Percentiles rank a stretch among this genome's conserved stretches.
Conservation (phyloP, 2,329 filamentous ascomycete genomes). For the Xylaria multiplex region DNA sequence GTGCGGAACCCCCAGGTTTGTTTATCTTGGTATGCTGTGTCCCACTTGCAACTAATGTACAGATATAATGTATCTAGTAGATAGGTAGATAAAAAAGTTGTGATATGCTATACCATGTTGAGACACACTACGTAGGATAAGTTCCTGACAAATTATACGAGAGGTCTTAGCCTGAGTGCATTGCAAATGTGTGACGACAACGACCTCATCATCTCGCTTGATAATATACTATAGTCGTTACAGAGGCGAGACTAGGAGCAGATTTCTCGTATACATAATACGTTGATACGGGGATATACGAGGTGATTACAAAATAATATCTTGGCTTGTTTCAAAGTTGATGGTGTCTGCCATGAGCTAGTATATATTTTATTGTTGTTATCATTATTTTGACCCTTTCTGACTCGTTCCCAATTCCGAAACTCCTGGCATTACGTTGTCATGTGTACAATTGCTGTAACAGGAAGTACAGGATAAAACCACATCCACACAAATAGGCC, state of each 20-base stretch:
- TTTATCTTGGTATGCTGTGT: not conserved
- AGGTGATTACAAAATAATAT: not conserved
- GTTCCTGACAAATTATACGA: too few relatives aligned
- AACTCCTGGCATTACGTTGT: not conserved
- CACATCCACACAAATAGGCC: not conserved
- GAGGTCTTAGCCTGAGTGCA: too few relatives aligned
- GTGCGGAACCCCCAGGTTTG: slow-evolving; percentile 10
- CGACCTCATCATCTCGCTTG: not conserved
- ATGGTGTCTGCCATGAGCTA: slow-evolving; percentile 13
- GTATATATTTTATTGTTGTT: not conserved
- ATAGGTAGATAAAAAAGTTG: too few relatives aligned
- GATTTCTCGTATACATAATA: not conserved
- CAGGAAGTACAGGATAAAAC: not conserved
- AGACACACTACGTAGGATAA: too few relatives aligned
- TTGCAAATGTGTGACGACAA: not conserved
- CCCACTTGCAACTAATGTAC: too few relatives aligned
- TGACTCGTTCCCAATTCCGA: not conserved
- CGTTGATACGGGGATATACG: not conserved
- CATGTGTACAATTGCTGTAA: not conserved
- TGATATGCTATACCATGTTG: too few relatives aligned
- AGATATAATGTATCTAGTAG: too few relatives aligned
- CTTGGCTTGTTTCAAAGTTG: slow-evolving; percentile 23
- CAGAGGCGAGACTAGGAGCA: not conserved
- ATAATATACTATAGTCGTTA: not conserved
- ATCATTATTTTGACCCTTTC: not conserved